These are phyloP conservation scores for Spergularia marina DNA, from an alignment of 148 eudicot genomes.

Conservation along the genomic window DNA sequence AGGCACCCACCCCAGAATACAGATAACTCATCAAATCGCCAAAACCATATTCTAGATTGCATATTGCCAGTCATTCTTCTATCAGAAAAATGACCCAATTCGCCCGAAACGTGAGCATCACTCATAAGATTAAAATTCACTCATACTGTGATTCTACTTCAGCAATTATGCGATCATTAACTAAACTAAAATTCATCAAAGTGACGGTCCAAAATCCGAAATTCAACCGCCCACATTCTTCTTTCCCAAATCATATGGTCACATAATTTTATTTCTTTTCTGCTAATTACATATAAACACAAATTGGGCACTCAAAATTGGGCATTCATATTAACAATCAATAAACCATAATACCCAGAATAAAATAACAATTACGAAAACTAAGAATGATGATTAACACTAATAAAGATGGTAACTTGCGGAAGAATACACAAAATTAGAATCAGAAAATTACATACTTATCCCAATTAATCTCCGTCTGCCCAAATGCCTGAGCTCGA, in stretches of 20 bases:
- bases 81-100: not conserved
- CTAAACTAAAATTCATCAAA: no score
- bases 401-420: no score
- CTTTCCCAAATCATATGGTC: not conserved
- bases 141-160: not conserved
- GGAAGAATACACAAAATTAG: not conserved
- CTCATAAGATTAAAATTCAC: not conserved
- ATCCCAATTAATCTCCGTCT: conserved; percentile 95
- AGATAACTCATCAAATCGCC: not conserved
- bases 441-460: conserved; percentile 47
- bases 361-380: no score
- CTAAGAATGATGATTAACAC: no score
- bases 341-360: not conserved
- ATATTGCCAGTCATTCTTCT: not conserved
- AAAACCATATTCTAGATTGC: not conserved
- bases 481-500: conserved; percentile 53
- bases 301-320: not conserved
- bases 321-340: not conserved
- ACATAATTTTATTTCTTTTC: not conserved
- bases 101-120: not conserved
- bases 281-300: not conserved
- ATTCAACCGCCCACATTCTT: no score
- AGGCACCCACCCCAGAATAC: not conserved
- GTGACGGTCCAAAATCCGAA: no score
- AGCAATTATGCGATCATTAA: no score